phyloP scores from a whole-genome alignment of 2,329 filamentous ascomycete species.

The Coniochaeta ligniaria region DNA sequence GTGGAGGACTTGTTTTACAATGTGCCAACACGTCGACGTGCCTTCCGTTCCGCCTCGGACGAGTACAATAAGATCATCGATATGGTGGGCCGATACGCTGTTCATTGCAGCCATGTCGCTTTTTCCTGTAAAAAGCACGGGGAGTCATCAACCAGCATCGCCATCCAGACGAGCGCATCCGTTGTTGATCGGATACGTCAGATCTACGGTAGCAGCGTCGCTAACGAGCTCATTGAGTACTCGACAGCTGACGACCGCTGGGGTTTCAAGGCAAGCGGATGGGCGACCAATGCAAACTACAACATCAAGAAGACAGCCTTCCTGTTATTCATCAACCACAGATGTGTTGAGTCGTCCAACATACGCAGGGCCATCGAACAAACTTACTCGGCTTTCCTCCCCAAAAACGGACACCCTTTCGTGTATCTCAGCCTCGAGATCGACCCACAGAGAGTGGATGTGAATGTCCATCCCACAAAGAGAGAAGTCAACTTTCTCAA shows the following conservation, averaged over 20 bases:
- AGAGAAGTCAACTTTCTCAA: constrained; percentile 95
- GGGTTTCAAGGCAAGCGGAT: constrained; percentile 76
- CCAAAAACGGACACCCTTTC: constrained; percentile 92
- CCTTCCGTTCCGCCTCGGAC: constrained; percentile 86
- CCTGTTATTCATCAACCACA: constrained; percentile 93
- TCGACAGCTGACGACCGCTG: constrained; percentile 65
- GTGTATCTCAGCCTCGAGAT: constrained; percentile 89
- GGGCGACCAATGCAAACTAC: constrained; percentile 90
- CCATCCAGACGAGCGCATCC: constrained; percentile 66
- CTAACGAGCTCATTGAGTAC: constrained; percentile 81
- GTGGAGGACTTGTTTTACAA: constrained; percentile 98
- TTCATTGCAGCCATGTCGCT: constrained; percentile 84
- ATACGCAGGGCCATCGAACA: constrained; percentile 90
- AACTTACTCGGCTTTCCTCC: constrained; percentile 78
- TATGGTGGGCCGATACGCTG: constrained; percentile 84
- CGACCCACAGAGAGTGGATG: constrained; percentile 85
- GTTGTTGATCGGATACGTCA: constrained; percentile 81
- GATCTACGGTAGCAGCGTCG: constrained; percentile 76
- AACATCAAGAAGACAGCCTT: constrained; percentile 83
- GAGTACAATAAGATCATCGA: constrained; percentile 98
- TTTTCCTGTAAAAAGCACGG: constrained; percentile 97
- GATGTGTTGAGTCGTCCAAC: constrained; percentile 80
- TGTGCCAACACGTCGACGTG: constrained; percentile 76
- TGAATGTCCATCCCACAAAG: constrained; percentile 97
- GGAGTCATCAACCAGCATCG: constrained; percentile 74